Evolutionary conservation across 345 rosid genomes (phyloP), one percentile per base, ranked within the genome.

Genomic region (Gossypium thurberi): DNA sequence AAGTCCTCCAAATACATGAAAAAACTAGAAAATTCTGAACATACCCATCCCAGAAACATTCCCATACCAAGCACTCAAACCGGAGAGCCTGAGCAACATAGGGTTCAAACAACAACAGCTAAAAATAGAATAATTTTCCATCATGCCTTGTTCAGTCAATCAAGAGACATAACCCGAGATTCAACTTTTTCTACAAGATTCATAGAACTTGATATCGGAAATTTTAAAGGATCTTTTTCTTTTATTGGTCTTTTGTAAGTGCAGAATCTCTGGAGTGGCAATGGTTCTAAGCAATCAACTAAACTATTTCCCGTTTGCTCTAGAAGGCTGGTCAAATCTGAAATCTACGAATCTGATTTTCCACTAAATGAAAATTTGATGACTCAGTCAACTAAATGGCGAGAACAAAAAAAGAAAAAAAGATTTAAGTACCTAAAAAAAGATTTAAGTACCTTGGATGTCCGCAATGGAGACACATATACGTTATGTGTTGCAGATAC

Each of bases 391-490:
- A 58, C 37, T 12, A 1, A 58, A 58, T 1, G n/a, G 9, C 1
- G 7, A 33, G 40, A 33, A 1, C 40, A 33, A 0, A 25, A 3
- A 23, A 61, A 77, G 10, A 59, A 15, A 8, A 26, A 28, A 52
- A 50, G 14, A 8, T 18, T 10, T 47, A 40, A 64, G 75, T 83
- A 94, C 98, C 97, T 94, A 59, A 15, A 8, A 26, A 28, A 52
- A 50, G 14, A 8, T 18, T 10, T 47, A 40, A 64, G 75, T 83
- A 94, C 98, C 97, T 94, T 94, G 71, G 98, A 90, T 37, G 97
- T 84, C 15, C 99, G 89, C 81, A 95, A 81, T 10, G 98, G 98
- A 77, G 98, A 94, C 62, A 94, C 97, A 68, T 94, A 94, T 26
- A 94, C 95, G 74, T 94, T 94, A 78, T 88, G 97, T 42, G 82